Base-by-base conservation (phyloP, 2,329 filamentous ascomycete genomes). In the Paecilomyces niveus region DNA sequence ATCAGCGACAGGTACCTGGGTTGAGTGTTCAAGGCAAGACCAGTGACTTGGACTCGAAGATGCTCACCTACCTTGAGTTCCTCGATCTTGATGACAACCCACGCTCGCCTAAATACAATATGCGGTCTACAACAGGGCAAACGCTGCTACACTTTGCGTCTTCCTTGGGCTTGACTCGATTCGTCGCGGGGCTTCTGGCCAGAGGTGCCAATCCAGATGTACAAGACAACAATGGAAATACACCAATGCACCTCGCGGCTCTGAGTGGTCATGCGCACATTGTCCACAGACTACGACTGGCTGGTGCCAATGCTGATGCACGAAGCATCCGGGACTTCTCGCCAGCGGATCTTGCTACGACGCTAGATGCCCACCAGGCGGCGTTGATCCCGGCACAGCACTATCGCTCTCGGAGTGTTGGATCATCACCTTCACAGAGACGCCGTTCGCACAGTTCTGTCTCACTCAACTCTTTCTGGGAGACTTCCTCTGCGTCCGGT, bases 91-190 rank as follows among this genome's bases (percentile, higher is more conserved):
- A 91, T 68, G 87, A 92, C 65, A 90, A 84, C 67, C 82, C 86
- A 3, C 81, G 88, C 61, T 81, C 82, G 64, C 83, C 88, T 13
- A 83, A 82, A 26, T 84, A 89, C 61, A 89, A 94, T 68, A 76
- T 88, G 55, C 82, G 81, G 58, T 76, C 78, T 64, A 75, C 83
- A 1, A 89, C 85, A 11, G 90, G 90, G 0, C 89, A 93, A 68
- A 91, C 89, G 1, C 87, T 95, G 81, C 81, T 95, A 61, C 90
- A 94, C 67, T 79, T 92, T 61, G 89, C 89, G 1, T 89, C 86
- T 64, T 88, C 88, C 8, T 76, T 92, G 11, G 90, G 90, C 5
- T 83, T 91, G 64, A 83, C 87, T 62, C 84, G 89, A 53, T 88
- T 95, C 62, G 89, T 89, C 54, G 89, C 89, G 11, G 89, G 87